phyloP scores from a whole-genome alignment of 306 rosid species.

The Sicyos baderoa region DNA sequence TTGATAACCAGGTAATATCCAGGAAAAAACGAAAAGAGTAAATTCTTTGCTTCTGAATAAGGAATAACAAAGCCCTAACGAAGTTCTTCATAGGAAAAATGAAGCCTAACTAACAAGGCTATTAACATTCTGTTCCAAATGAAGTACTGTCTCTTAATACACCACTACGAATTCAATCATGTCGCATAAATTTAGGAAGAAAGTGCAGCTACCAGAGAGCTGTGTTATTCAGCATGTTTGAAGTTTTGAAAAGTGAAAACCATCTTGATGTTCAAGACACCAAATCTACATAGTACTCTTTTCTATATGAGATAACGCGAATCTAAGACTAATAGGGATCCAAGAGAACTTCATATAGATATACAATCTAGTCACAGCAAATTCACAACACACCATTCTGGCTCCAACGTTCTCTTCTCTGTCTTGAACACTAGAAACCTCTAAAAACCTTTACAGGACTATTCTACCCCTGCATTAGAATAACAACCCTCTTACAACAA shows the following conservation, averaged over 20 bases:
- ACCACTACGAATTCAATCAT: neutral
- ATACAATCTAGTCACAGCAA: neutral
- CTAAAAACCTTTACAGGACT: neutral
- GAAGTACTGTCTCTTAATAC: neutral
- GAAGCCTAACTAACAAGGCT: neutral
- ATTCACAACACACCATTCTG: neutral
- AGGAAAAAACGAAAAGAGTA: neutral
- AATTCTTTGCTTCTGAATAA: neutral
- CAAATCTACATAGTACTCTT: neutral
- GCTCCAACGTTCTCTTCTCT: neutral
- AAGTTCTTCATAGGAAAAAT: neutral
- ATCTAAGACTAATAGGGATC: neutral
- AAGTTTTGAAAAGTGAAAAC: neutral
- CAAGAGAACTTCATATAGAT: neutral
- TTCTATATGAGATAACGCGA: neutral
- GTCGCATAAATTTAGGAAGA: neutral
- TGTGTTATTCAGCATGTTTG: neutral
- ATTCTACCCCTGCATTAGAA: neutral
- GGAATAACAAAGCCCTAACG: slow-evolving; percentile 3
- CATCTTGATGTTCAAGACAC: neutral
- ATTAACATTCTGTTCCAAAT: slow-evolving; percentile 1
- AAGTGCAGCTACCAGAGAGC: neutral
- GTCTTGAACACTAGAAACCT: neutral
- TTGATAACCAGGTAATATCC: neutral
- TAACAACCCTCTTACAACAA: slow-evolving; percentile 7